phyloP scores from a whole-genome alignment of 441 rosid genomes.

The Gossypium armourianum region DNA sequence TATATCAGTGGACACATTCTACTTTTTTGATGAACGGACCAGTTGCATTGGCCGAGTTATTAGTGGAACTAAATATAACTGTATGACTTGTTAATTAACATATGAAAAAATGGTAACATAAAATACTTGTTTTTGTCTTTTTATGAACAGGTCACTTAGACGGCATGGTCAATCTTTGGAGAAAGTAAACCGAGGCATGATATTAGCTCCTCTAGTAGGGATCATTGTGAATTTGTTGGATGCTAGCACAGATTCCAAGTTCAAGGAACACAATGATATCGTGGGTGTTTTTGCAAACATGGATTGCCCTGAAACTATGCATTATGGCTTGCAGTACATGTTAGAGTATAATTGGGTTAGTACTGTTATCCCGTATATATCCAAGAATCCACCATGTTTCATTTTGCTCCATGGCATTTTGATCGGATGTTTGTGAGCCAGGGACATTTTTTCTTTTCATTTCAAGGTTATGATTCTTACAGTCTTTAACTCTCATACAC shows the following conservation, averaged over 20 bases:
- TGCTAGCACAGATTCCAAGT: slow-evolving; percentile 35
- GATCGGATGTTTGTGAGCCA: background rate
- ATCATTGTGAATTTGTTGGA: slow-evolving; percentile 81
- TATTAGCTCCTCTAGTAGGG: slow-evolving; percentile 79
- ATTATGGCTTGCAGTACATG: slow-evolving; percentile 9
- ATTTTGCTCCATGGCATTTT: background rate
- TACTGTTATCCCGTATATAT: slow-evolving; percentile 15
- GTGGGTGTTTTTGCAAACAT: slow-evolving; percentile 66
- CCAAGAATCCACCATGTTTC: background rate
- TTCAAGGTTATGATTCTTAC: background rate
- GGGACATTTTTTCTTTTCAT: background rate
- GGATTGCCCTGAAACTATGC: slow-evolving; percentile 62
- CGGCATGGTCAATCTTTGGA: slow-evolving; percentile 64
- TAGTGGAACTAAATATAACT: background rate
- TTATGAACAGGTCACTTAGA: slow-evolving; percentile 53
- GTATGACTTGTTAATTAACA: background rate
- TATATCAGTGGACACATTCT: background rate
- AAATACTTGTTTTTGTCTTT: background rate
- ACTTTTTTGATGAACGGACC: background rate
- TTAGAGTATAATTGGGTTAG: slow-evolving; percentile 30
- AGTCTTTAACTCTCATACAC: background rate
- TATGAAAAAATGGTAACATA: background rate
- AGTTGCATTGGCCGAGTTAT: background rate
- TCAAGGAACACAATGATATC: slow-evolving; percentile 46
- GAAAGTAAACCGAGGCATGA: slow-evolving; percentile 66